These are phyloP conservation scores for Venturia nashicola DNA, from an alignment of 2,329 filamentous ascomycete genomes.

Conservation along the genomic window DNA sequence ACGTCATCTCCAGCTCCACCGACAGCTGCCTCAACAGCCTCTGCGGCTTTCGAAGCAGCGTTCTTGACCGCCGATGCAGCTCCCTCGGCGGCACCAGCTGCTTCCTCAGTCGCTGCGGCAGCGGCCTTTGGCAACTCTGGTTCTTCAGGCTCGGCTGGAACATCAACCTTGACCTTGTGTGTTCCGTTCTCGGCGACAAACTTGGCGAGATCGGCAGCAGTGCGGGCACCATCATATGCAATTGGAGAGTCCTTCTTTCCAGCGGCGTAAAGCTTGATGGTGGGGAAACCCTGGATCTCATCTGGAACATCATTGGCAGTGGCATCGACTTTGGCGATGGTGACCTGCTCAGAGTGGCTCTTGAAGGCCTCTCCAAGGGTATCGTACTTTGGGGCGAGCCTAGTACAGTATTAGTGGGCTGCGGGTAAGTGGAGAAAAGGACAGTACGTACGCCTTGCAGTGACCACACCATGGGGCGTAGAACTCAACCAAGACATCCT, in stretches of 20 bases:
- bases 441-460: conserved; percentile 46
- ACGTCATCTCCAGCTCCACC: conserved; percentile 20
- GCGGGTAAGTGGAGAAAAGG: background rate
- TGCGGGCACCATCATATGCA: conserved; percentile 79
- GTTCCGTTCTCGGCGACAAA: conserved; percentile 96
- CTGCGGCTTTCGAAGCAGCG: conserved; percentile 21
- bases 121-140: conserved; percentile 17
- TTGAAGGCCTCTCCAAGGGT: conserved; percentile 44
- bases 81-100: conserved; percentile 4
- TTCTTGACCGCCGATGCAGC: conserved; percentile 24
- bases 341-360: conserved; percentile 28
- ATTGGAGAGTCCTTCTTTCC: conserved; percentile 75
- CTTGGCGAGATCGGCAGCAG: conserved; percentile 77
- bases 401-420: conserved; percentile 2
- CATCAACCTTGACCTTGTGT: conserved; percentile 33
- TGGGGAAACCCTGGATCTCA: conserved; percentile 95
- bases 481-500: conserved; percentile 97
- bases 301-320: conserved; percentile 94
- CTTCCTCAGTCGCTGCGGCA: conserved; percentile 13
- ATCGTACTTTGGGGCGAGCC: conserved; percentile 54
- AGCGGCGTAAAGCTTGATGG: conserved; percentile 95
- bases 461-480: conserved; percentile 80
- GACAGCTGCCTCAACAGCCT: conserved; percentile 17
- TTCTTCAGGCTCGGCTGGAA: background rate
- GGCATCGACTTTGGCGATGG: conserved; percentile 83